phyloP scores from a whole-genome alignment of 441 rosid genomes.

The Gossypium trilobum region DNA sequence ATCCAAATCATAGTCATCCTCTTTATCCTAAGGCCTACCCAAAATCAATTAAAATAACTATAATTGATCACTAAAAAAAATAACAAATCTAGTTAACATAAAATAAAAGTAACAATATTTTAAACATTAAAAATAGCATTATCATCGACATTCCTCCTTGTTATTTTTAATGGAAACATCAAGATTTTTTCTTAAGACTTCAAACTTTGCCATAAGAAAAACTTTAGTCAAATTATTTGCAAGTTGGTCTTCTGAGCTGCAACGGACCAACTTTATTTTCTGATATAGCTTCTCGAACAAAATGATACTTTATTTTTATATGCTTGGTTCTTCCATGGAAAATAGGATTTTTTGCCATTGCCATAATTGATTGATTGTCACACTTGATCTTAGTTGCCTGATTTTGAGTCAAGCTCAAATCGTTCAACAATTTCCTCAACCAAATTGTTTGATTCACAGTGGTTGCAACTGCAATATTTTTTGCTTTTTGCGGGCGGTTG shows the following conservation, averaged over 20 bases:
- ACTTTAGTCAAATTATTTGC: neutral
- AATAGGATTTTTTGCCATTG: neutral
- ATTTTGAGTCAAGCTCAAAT: neutral
- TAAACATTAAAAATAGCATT: no score
- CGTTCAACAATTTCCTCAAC: neutral
- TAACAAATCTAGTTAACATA: no score
- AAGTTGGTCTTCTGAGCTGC: neutral
- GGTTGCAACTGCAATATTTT: neutral
- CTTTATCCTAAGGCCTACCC: no score
- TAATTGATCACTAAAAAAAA: no score
- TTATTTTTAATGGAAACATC: neutral
- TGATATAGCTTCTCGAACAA: neutral
- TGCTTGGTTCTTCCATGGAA: neutral
- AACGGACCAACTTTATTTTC: neutral
- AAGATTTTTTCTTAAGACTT: neutral
- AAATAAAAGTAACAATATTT: no score
- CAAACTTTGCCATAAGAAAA: neutral
- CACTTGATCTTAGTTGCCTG: neutral
- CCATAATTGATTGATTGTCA: neutral
- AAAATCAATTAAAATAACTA: no score
- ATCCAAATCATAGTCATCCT: no score
- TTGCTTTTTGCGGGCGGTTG: neutral
- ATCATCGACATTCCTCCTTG: neutral
- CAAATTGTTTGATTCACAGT: neutral
- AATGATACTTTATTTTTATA: neutral